phyloP scores from a whole-genome alignment of 2,329 filamentous ascomycete genomes.

The Ceratocystis colombiana region DNA sequence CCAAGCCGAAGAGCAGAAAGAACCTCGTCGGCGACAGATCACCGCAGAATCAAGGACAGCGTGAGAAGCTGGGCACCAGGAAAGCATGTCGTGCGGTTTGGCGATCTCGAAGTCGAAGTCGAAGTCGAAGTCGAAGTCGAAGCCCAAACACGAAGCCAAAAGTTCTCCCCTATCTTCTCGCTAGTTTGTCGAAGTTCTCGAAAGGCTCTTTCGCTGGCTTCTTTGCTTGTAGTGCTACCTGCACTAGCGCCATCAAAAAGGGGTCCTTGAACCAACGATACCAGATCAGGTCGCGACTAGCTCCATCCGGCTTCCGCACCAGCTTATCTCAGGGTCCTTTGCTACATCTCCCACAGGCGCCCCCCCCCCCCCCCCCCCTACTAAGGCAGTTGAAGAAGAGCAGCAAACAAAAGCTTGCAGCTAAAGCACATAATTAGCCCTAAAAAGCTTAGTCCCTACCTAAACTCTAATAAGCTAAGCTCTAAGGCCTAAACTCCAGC shows the following conservation, averaged over 20 bases:
- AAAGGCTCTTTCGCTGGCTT: no score
- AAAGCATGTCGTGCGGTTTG: neutral
- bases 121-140: neutral
- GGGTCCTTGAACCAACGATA: neutral
- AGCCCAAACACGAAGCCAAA: neutral
- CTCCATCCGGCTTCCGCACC: neutral
- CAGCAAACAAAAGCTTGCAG: neutral
- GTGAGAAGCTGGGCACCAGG: neutral
- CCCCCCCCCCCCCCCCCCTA: no score
- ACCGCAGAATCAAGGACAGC: neutral
- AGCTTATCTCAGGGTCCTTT: slow-evolving; percentile 5
- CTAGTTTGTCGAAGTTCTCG: no score
- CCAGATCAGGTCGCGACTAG: neutral
- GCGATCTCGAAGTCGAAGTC: slow-evolving; percentile 8
- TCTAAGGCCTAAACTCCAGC: slow-evolving; percentile 1
- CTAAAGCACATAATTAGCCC: neutral
- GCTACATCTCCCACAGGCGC: neutral
- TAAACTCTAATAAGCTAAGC: slow-evolving; percentile 9
- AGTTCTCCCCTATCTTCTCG: no score
- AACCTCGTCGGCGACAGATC: slow-evolving; percentile 4
- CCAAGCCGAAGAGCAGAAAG: slow-evolving; percentile 7
- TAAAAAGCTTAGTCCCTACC: neutral
- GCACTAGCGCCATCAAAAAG: neutral
- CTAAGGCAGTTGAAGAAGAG: neutral
- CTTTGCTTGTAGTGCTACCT: no score